Evolutionary conservation across 371 early-diverging fungal genomes (phyloP).

Genomic region (Funneliformis caledonium): DNA sequence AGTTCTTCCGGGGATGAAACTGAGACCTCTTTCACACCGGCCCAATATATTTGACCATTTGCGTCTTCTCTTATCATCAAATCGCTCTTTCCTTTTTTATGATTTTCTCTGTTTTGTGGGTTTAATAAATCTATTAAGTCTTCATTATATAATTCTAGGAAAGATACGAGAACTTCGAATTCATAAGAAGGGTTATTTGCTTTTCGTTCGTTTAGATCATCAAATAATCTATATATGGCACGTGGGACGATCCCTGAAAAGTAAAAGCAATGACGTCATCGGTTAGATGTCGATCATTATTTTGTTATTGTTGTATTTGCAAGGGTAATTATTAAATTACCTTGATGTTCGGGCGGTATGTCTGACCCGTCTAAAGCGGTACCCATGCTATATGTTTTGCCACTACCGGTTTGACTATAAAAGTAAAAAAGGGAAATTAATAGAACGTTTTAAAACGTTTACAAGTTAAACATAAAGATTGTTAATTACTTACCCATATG

Average conservation of each 20-base stretch:
- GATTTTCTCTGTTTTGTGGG: constrained; percentile 48
- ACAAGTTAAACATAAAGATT: constrained; percentile 26
- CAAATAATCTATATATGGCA: constrained; percentile 73
- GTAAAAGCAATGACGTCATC: not conserved
- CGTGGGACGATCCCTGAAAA: constrained; percentile 84
- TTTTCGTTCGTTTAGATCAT: constrained; percentile 47
- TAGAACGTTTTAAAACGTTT: constrained; percentile 27
- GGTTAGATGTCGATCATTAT: not conserved
- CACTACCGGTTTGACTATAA: constrained; percentile 60
- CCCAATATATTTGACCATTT: constrained; percentile 88
- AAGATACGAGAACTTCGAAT: constrained; percentile 72
- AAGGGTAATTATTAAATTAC: not conserved
- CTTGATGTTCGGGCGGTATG: constrained; percentile 33
- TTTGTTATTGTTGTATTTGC: not conserved
- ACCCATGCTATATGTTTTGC: constrained; percentile 97
- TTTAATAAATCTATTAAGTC: constrained; percentile 86
- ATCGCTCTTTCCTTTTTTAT: constrained; percentile 47
- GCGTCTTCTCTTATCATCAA: constrained; percentile 86
- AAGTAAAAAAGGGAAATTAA: not conserved
- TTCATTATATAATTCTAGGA: constrained; percentile 98
- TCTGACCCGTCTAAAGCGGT: constrained; percentile 60
- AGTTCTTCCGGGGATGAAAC: constrained; percentile 79
- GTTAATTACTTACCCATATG: constrained; percentile 85
- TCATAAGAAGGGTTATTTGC: constrained; percentile 50
- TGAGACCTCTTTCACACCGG: constrained; percentile 83